Evolutionary conservation across 23 red algal species (phyloP), one percentile per base, ranked within the genome.

Genomic region (Gracilaria vermiculophylla): DNA sequence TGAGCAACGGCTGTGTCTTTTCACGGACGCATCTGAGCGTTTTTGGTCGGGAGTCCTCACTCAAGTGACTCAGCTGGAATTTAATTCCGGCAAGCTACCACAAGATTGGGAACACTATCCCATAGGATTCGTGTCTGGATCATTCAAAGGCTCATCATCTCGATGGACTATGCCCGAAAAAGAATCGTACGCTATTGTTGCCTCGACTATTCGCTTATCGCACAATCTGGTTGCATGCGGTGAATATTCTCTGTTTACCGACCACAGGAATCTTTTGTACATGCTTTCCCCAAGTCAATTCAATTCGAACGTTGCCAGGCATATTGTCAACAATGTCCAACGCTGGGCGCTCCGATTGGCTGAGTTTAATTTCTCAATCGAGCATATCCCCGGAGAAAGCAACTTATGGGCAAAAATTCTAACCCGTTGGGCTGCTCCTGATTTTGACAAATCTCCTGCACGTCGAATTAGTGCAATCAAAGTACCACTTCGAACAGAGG

Each of bases 41-140:
- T 1, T 31, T 61, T 82, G 51, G 78, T 35, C 78, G 21, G 78
- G 78, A 20, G 48, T 79, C 23, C 75, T 79, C 1, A 79, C 75
- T 21, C 75, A 79, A 57, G 51, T 24, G 15, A 35, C 50, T 14
- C 11, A 10, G 23, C 8, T 0, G 16, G 1, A 79, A 2, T 12
- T 57, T 19, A 27, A 35, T 12, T 51, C 19, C 15, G 43, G 43
- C 5, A 47, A 47, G 12, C 41, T 0, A n/a, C 19, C 0, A 9
- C 44, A 0, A 52, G 47, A 58, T 24, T 42, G 15, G 47, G 12
- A 12, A n/a, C n/a, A 79, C 0, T 9, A 79, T n/a, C 75, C 75
- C 0, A 9, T 79, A 6, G 51, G 10, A 11, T 79, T 79, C 24
- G 17, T 79, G 6, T 79, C 75, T 45, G 75, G 75, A 27, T 5